phyloP scores from a whole-genome alignment of 2,329 filamentous ascomycete genomes.

The Aspergillus spinulosporus region DNA sequence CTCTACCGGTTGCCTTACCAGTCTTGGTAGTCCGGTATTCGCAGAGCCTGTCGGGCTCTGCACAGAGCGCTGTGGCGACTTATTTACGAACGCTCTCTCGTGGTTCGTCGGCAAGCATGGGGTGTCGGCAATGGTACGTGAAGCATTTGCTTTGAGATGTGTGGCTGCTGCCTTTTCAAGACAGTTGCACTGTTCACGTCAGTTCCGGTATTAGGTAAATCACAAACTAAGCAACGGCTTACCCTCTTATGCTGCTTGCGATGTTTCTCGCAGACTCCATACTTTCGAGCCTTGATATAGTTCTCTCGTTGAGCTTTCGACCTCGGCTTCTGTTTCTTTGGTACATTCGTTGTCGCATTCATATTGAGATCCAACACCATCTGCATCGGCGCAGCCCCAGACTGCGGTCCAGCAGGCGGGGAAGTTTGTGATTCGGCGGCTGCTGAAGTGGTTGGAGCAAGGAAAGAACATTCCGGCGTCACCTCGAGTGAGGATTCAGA shows the following conservation, averaged over 20 bases:
- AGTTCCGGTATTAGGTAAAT: slow-evolving; percentile 15
- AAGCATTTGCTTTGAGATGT: slow-evolving; percentile 21
- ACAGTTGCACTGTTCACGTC: slow-evolving; percentile 39
- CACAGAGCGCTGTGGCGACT: not conserved
- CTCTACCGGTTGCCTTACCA: not conserved
- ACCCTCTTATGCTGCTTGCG: slow-evolving; percentile 47
- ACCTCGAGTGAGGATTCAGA: slow-evolving; percentile 32
- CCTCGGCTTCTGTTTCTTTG: slow-evolving; percentile 45
- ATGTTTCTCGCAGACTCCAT: slow-evolving; percentile 47
- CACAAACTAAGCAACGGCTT: slow-evolving; percentile 18
- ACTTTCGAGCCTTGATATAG: slow-evolving; percentile 45
- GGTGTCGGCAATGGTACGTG: slow-evolving; percentile 10
- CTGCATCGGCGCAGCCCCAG: slow-evolving; percentile 32
- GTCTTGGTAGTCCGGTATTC: not conserved
- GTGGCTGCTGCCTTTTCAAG: slow-evolving; percentile 37
- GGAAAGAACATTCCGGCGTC: slow-evolving; percentile 24
- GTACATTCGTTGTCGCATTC: slow-evolving; percentile 43
- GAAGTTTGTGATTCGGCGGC: slow-evolving; percentile 19
- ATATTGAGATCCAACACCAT: slow-evolving; percentile 47
- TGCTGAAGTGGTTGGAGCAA: slow-evolving; percentile 25
- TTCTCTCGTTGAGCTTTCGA: slow-evolving; percentile 45
- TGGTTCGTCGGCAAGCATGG: slow-evolving; percentile 9
- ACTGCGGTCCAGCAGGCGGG: slow-evolving; percentile 22
- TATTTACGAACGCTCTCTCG: slow-evolving; percentile 6
- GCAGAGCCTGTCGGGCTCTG: not conserved